Evolutionary conservation across 2,329 filamentous ascomycete genomes (phyloP), one percentile per base, ranked within the genome.

Genomic region (Coleophoma eucalyptorum): DNA sequence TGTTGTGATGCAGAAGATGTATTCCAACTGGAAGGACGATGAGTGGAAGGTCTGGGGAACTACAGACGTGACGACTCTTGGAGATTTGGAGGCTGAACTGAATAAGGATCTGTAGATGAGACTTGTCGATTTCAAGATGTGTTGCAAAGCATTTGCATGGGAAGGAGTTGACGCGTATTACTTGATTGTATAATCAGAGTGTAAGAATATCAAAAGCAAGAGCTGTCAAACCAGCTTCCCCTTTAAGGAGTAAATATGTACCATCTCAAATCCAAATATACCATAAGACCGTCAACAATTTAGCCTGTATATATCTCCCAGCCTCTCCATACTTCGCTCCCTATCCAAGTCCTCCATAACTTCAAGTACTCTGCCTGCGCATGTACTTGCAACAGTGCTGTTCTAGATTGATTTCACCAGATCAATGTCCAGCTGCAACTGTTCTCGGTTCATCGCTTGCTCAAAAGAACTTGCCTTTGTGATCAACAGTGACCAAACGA

Each of bases 31-130:
- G 33, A 63, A 71, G 62, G 65, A 74, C 50, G 69, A 66, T 26
- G 71, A 75, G 2, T 90, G 86, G 86, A 75, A 72, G 63, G 66
- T 89, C 46, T 86, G 84, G 78, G 86, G 86, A 13, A 86, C 81
- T 18, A 70, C 80, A 31, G 66, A 76, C 40, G 75, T 80, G 58
- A 81, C 78, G 12, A 77, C 75, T 1, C 62, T 77, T 43, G 57
- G 61, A 51, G 55, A 58, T 47, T 7, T 62, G 6, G 43, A 61
- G 34, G 49, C 53, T 43, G 58, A 52, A 54, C 43, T 59, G 34
- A 55, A 20, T 31, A 43, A 48, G 20, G 31, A 31, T 16, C 5
- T 16, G 26, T 31, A 26, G 40, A 42, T 34, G 33, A 44, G 20
- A 51, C 38, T 32, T 50, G 34, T 40, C 33, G 34, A 21, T 31